Percentiles rank a stretch among this genome's conserved stretches.
phyloP scores from a whole-genome alignment of 345 rosid species.

The Sonneratia alba region DNA sequence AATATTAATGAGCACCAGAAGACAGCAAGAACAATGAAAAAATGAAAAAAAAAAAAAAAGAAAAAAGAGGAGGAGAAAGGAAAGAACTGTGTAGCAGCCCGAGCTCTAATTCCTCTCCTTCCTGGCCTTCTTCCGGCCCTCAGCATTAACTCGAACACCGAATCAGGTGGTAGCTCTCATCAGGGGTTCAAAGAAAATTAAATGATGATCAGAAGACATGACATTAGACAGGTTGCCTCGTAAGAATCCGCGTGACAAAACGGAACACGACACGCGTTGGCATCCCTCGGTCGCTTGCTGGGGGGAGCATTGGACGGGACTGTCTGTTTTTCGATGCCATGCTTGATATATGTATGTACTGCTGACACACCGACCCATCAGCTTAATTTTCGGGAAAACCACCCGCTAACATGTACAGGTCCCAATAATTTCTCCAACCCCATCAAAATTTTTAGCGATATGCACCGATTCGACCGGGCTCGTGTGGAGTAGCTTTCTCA shows the following conservation, averaged over 20 bases:
- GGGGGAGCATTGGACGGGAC: background rate
- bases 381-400: no score
- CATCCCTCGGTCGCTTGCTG: background rate
- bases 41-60: no score
- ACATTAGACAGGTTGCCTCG: background rate
- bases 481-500: no score
- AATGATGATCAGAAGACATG: background rate
- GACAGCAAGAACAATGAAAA: no score
- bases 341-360: background rate
- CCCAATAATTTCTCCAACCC: no score
- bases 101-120: background rate
- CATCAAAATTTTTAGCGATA: no score
- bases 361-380: no score
- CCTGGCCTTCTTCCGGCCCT: background rate
- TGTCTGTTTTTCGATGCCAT: background rate
- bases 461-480: no score
- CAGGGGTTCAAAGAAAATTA: background rate
- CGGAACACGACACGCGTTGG: background rate
- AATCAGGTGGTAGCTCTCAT: background rate
- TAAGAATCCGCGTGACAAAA: background rate
- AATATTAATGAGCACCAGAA: no score
- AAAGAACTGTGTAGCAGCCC: no score
- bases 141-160: background rate
- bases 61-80: no score
- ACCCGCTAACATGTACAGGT: no score